Evolutionary conservation across 2,329 filamentous ascomycete genomes (phyloP).

Genomic region (Claviceps maximensis): DNA sequence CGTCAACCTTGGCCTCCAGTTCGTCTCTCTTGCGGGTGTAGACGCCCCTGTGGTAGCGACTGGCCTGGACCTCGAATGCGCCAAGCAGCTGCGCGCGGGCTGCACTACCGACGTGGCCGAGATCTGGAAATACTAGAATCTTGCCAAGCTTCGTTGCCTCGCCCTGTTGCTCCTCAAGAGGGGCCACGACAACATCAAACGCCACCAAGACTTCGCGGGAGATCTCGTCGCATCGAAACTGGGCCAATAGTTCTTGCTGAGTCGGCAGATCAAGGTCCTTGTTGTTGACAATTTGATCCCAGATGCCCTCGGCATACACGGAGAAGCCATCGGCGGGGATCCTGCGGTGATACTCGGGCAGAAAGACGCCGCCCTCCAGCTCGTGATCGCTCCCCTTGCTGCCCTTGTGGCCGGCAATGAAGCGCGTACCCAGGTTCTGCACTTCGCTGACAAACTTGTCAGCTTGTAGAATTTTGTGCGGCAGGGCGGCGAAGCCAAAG

Average conservation of each 20-base stretch:
- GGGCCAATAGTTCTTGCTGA: conserved; percentile 89
- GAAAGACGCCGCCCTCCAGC: conserved; percentile 66
- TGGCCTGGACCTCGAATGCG: conserved; percentile 81
- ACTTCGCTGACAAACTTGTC: conserved; percentile 80
- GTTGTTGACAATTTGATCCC: conserved; percentile 98
- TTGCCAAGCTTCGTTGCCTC: conserved; percentile 62
- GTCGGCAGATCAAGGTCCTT: conserved; percentile 95
- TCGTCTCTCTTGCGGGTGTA: conserved; percentile 77
- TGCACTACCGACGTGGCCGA: conserved; percentile 60
- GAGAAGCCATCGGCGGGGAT: conserved; percentile 97
- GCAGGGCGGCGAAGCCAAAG: conserved; percentile 89
- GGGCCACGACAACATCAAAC: conserved; percentile 71
- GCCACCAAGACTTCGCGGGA: conserved; percentile 70
- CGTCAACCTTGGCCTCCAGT: conserved; percentile 74
- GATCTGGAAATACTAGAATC: conserved; percentile 55
- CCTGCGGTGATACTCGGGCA: conserved; percentile 87
- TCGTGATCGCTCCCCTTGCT: conserved; percentile 57
- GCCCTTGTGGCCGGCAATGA: conserved; percentile 67
- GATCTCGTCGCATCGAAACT: conserved; percentile 97
- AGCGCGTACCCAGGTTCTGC: conserved; percentile 64
- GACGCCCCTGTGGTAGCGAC: conserved; percentile 92
- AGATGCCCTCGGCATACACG: conserved; percentile 82
- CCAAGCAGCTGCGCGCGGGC: conserved; percentile 63
- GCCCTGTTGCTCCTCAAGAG: conserved; percentile 76
- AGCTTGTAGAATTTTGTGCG: conserved; percentile 91